Evolutionary conservation across 2,329 filamentous ascomycete species (phyloP).

Genomic region (Penicillium sp.): DNA sequence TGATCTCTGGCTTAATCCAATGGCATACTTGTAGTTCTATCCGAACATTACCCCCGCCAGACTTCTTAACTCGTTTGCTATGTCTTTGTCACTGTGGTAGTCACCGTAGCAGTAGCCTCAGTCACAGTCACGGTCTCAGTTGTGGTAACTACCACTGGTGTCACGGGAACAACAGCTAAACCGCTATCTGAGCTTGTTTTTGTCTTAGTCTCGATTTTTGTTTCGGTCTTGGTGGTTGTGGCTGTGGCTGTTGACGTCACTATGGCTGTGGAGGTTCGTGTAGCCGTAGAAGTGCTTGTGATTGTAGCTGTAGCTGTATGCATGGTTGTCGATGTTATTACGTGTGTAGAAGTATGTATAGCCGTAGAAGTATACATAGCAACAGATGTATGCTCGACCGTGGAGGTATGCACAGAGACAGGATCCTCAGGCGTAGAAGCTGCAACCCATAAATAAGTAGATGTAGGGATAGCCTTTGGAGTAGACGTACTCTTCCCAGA

Average conservation of each 20-base stretch:
- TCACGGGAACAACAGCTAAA: conserved; percentile 13
- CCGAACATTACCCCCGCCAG: too few relatives aligned
- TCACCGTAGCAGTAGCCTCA: background rate
- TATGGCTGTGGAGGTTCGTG: background rate
- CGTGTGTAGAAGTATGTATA: background rate
- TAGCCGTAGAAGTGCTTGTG: background rate
- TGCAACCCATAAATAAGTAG: background rate
- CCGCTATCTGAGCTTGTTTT: background rate
- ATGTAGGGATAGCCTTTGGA: background rate
- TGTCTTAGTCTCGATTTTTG: background rate
- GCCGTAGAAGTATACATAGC: background rate
- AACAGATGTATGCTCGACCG: background rate
- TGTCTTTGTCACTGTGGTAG: background rate
- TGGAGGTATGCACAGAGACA: background rate
- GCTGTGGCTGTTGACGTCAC: background rate
- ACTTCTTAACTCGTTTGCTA: background rate
- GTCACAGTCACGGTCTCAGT: conserved; percentile 3
- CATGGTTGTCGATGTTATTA: background rate
- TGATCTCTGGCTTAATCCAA: background rate
- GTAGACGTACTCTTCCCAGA: background rate
- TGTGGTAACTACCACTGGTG: conserved; percentile 13
- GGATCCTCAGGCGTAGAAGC: background rate
- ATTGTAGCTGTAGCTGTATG: background rate
- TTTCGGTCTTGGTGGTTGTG: background rate
- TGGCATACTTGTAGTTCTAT: too few relatives aligned